Percentiles rank a stretch among this genome's conserved stretches.
Evolutionary conservation across 768 basidiomycete species (phyloP).

Genomic region (Russula griseocarnosa): DNA sequence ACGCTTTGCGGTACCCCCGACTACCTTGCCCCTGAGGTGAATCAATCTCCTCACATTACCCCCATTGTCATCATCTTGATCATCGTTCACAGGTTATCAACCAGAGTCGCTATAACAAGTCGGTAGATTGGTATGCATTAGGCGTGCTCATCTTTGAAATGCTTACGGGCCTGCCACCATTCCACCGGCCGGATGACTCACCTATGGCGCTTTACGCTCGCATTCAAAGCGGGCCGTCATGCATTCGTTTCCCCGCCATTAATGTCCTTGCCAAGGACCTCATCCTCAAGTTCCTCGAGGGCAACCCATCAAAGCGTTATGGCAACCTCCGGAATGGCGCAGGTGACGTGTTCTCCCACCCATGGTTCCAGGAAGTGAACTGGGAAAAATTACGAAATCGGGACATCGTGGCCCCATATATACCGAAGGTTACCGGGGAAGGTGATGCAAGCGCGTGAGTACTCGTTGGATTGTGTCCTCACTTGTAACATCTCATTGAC

Average conservation of each 20-base stretch:
- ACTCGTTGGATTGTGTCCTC: constrained; percentile 1
- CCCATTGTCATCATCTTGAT: constrained; percentile 6
- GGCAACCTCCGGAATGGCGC: constrained; percentile 88
- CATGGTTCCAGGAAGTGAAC: constrained; percentile 92
- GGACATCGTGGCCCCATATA: constrained; percentile 93
- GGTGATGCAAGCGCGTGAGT: constrained; percentile 94
- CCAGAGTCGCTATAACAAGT: constrained; percentile 88
- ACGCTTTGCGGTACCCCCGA: constrained; percentile 95
- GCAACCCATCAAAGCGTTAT: constrained; percentile 81
- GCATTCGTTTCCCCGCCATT: constrained; percentile 78
- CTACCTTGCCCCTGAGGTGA: constrained; percentile 92
- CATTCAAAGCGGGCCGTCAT: constrained; percentile 71
- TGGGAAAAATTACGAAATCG: constrained; percentile 76
- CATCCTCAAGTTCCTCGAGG: constrained; percentile 85
- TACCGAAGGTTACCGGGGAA: constrained; percentile 87
- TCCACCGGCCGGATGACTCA: constrained; percentile 80
- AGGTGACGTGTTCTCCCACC: constrained; percentile 87
- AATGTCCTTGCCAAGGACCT: constrained; percentile 79
- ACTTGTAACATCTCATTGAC: background rate
- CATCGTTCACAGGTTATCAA: constrained; percentile 55
- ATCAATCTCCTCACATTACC: constrained; percentile 17
- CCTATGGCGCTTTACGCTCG: constrained; percentile 89
- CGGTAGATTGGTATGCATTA: constrained; percentile 98
- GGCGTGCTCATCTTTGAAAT: constrained; percentile 98
- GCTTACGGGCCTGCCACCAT: constrained; percentile 93